Evolutionary conservation across 192 early-diverging fungal species (phyloP).

Genomic region (Gonapodya sp.): DNA sequence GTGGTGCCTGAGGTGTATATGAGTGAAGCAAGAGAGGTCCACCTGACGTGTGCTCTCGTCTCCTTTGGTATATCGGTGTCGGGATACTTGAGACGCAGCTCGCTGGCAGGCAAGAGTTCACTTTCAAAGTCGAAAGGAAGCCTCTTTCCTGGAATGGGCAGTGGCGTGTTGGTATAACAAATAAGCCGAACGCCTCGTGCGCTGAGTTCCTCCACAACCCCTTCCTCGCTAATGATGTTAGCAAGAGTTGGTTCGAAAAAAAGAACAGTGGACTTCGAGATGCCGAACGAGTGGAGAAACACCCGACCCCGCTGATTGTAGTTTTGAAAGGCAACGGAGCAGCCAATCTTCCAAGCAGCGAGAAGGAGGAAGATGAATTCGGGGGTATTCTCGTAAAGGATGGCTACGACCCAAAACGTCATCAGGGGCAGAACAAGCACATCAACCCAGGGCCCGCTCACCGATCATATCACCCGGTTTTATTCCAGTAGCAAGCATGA

Average conservation of each 20-base stretch:
- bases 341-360: constrained; percentile 9
- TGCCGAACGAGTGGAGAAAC: constrained; percentile 4
- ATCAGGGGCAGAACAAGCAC: not conserved
- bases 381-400: not conserved
- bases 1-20: not conserved
- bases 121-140: not conserved
- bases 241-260: constrained; percentile 4
- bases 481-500: not conserved
- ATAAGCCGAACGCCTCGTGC: not conserved
- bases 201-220: not conserved
- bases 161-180: not conserved
- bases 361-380: constrained; percentile 7
- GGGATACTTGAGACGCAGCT: not conserved
- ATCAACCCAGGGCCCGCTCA: not conserved
- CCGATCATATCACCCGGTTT: constrained; percentile 6
- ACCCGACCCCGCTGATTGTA: constrained; percentile 4
- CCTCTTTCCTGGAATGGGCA: not conserved
- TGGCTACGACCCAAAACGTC: not conserved
- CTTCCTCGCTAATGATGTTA: constrained; percentile 2
- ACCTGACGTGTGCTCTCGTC: not conserved
- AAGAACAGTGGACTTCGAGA: constrained; percentile 2
- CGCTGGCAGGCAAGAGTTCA: not conserved
- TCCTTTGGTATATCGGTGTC: not conserved
- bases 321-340: constrained; percentile 7
- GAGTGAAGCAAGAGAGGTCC: not conserved